Base-by-base conservation (phyloP, 2,329 filamentous ascomycete genomes). In the Trichocomaceae sp. region DNA sequence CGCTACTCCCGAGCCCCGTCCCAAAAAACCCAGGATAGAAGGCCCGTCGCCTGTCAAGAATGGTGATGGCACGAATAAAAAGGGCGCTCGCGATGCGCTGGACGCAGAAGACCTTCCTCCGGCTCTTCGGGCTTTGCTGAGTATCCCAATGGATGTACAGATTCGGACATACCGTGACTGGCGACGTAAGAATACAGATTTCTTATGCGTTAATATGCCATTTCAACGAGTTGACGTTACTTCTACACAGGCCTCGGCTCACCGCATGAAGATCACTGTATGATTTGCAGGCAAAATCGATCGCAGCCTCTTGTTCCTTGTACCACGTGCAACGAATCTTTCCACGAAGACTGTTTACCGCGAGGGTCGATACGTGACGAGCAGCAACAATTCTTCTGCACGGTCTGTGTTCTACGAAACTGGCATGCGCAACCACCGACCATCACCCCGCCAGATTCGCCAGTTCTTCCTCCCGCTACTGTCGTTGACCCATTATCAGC, bases 391-490 rank as follows among this genome's bases (percentile, higher is more conserved):
- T 58, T 37, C 53, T 58, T 45, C 47, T 58, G 56, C n/a, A 19
- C 23, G 12, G 33, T 58, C 29, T 58, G 56, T 42, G 56, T 58
- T 12, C 19, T 47, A 20, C 53, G 48, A 15, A 56, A 56, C 10
- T 58, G 56, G 56, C 56, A 58, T 20, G 26, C 31, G 39, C 44
- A 56, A 22, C 56, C 56, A 6, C 56, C 56, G 42, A 50, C 54
- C 9, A 19, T 58, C 19, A 58, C 53, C 6, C 56, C 56, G n/a
- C 56, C 56, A 12, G 56, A 54, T n/a, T 58, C 56, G 8, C 56
- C 56, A 19, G 35, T 37, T 35, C 26, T 37, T 15, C 26, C 47
- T 22, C 35, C 52, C 22, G 42, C 50, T 23, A 33, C 19, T n/a
- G 13, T 20, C n/a, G 42, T 39, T 17, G 42, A 52, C 13, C 50